A percentile compares a stretch with the other conserved stretches of the same genome.
Evolutionary conservation across 148 eudicot genomes (phyloP).

Genomic region (Silene conica): DNA sequence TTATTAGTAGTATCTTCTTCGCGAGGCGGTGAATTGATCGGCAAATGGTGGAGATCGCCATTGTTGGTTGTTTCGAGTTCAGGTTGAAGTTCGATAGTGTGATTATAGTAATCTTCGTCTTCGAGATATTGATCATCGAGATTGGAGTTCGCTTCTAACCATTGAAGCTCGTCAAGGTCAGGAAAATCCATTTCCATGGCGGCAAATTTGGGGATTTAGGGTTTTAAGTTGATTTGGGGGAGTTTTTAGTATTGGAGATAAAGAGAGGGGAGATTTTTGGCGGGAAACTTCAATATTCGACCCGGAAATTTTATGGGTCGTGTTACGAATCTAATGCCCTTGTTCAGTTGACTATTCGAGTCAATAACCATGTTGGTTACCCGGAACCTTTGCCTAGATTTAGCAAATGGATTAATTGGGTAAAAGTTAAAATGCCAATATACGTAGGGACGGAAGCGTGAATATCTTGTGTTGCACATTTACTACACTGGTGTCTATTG

Average conservation of each 20-base stretch:
- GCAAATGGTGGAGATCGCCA: constrained; percentile 13
- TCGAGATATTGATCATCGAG: constrained; percentile 18
- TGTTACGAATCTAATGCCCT: too few relatives aligned
- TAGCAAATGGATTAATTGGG: too few relatives aligned
- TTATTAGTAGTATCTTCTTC: not conserved
- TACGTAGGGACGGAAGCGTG: too few relatives aligned
- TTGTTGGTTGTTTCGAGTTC: not conserved
- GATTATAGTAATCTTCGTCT: constrained; percentile 32
- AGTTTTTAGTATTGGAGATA: not conserved
- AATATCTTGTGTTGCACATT: too few relatives aligned
- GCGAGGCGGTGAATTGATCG: constrained; percentile 21
- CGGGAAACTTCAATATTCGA: not conserved
- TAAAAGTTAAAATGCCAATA: too few relatives aligned
- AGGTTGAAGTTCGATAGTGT: constrained; percentile 14
- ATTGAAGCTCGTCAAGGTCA: constrained; percentile 70
- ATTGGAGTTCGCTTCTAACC: constrained; percentile 73
- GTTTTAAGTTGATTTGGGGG: not conserved
- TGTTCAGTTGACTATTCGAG: too few relatives aligned
- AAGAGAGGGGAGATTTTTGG: not conserved
- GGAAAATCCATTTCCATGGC: constrained; percentile 51
- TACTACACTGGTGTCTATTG: too few relatives aligned
- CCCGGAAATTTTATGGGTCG: too few relatives aligned
- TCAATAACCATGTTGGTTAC: too few relatives aligned
- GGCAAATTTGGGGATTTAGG: not conserved
- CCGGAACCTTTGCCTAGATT: too few relatives aligned